phyloP scores from a whole-genome alignment of 148 eudicot genomes.

The Silene uniflora region DNA sequence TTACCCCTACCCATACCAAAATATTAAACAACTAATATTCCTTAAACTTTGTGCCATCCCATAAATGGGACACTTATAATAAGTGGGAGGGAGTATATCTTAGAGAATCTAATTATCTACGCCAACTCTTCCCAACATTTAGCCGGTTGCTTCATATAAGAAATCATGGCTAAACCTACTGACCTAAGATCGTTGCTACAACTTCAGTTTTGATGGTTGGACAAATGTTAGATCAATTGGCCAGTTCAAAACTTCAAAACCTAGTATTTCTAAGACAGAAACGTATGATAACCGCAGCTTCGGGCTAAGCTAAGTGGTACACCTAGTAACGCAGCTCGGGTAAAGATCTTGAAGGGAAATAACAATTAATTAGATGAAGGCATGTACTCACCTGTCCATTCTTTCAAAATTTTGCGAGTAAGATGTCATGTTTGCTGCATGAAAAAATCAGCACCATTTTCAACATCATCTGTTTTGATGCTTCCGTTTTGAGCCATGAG shows the following conservation, averaged over 20 bases:
- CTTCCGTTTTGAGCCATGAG: slow-evolving; percentile 75
- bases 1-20: too few species aligned
- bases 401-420: neutral
- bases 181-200: neutral
- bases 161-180: neutral
- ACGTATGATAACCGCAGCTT: neutral
- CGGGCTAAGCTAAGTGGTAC: slow-evolving; percentile 2
- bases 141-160: neutral
- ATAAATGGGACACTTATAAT: too few species aligned
- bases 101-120: neutral
- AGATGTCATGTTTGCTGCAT: slow-evolving; percentile 3
- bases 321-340: neutral
- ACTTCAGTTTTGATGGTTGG: neutral
- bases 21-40: too few species aligned
- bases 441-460: slow-evolving; percentile 76
- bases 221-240: neutral
- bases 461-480: slow-evolving; percentile 64
- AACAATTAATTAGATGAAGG: neutral
- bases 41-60: too few species aligned
- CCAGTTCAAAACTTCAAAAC: neutral
- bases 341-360: neutral
- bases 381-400: slow-evolving; percentile 9
- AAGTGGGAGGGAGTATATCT: too few species aligned
- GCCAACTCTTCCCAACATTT: neutral
- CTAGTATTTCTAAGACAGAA: neutral